These are phyloP conservation scores for Boletus calvinii DNA, from an alignment of 1,284 basidiomycete genomes.

Conservation along the genomic window DNA sequence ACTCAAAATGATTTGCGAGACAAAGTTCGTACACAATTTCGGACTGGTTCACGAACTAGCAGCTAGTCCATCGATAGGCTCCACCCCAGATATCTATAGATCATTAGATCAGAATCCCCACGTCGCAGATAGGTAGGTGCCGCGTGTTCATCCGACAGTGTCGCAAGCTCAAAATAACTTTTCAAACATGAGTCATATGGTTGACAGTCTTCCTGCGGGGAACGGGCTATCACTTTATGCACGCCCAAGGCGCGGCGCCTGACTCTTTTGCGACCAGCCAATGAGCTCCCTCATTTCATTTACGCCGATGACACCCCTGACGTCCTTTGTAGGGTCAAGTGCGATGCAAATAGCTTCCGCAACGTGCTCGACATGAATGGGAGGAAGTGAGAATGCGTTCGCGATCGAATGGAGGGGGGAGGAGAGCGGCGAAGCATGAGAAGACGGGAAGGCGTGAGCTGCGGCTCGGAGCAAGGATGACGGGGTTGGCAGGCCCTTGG, in stretches of 20 bases:
- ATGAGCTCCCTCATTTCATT: constrained; percentile 72
- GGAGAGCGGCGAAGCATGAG: constrained; percentile 30
- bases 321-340: constrained; percentile 45
- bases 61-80: constrained; percentile 6
- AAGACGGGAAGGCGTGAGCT: constrained; percentile 37
- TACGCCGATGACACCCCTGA: constrained; percentile 76
- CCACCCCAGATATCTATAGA: constrained; percentile 9
- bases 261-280: constrained; percentile 53
- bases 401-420: constrained; percentile 69
- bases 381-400: constrained; percentile 76
- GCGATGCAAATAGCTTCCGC: constrained; percentile 78
- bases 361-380: constrained; percentile 95
- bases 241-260: constrained; percentile 11
- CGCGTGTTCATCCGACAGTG: constrained; percentile 18
- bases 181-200: constrained; percentile 12
- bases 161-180: constrained; percentile 20
- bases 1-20: constrained; percentile 11
- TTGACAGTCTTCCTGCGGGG: constrained; percentile 7
- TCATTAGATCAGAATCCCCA: constrained; percentile 18
- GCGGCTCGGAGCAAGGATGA: constrained; percentile 54
- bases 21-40: background rate
- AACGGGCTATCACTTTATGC: constrained; percentile 15
- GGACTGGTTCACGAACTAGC: constrained; percentile 15
- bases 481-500: constrained; percentile 62
- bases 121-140: constrained; percentile 23